Conservation (phyloP, 495 filamentous ascomycete genomes). For the Aspergillus sclerotiicarbonarius region DNA sequence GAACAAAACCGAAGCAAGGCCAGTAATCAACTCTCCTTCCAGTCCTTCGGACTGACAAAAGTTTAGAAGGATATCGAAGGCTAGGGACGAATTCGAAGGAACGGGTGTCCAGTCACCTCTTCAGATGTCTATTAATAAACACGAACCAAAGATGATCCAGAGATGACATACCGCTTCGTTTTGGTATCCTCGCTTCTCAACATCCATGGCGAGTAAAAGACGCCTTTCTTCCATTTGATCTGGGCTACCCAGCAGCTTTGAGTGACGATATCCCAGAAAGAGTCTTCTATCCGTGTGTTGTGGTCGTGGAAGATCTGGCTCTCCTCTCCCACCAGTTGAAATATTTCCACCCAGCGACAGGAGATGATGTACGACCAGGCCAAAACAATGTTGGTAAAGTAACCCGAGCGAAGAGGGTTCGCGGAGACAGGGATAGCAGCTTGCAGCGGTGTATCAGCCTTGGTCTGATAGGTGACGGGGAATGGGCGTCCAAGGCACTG, state of each 20-base stretch:
- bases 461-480: slow-evolving; percentile 5
- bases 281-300: slow-evolving; percentile 3
- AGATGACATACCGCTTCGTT: slow-evolving; percentile 1
- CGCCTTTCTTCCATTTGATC: slow-evolving; percentile 3
- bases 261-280: slow-evolving; percentile 14
- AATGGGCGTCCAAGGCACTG: slow-evolving; percentile 14
- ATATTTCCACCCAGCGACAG: slow-evolving; percentile 24
- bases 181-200: not conserved
- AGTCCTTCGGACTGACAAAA: slow-evolving; percentile 17
- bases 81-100: slow-evolving; percentile 10
- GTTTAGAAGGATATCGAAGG: slow-evolving; percentile 15
- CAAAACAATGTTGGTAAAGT: slow-evolving; percentile 18
- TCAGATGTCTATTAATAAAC: not conserved
- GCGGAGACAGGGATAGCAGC: not conserved
- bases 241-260: slow-evolving; percentile 14
- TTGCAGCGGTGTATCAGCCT: slow-evolving; percentile 3
- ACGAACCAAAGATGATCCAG: not conserved
- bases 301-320: slow-evolving; percentile 10
- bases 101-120: slow-evolving; percentile 9
- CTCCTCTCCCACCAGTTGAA: slow-evolving; percentile 15
- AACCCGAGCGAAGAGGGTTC: slow-evolving; percentile 7
- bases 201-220: slow-evolving; percentile 19
- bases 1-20: slow-evolving; percentile 12
- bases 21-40: slow-evolving; percentile 13
- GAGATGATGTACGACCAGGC: slow-evolving; percentile 25